These are phyloP conservation scores for Trametes pubescens DNA, from an alignment of 1,284 basidiomycete genomes.

Conservation along the genomic window DNA sequence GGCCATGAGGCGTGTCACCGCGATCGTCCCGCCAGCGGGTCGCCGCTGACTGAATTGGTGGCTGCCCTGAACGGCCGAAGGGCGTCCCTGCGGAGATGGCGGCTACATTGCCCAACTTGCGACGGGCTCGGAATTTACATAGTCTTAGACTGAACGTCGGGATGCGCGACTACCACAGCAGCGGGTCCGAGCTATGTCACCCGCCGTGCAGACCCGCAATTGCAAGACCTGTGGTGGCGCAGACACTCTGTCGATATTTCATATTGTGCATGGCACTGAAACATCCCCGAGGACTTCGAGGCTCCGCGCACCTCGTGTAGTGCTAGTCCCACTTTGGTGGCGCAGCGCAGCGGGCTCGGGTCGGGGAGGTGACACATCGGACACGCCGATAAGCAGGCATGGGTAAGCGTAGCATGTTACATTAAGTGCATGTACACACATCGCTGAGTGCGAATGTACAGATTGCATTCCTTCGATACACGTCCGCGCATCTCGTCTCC, in stretches of 20 bases:
- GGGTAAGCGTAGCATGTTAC: not conserved
- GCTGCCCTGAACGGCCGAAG: not conserved
- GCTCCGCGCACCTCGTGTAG: constrained; percentile 18
- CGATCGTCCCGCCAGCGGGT: not conserved
- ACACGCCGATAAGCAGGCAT: constrained; percentile 1
- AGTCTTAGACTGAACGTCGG: no score
- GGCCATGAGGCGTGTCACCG: constrained; percentile 3
- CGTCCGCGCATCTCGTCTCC: not conserved
- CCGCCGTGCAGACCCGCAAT: not conserved
- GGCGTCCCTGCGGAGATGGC: not conserved
- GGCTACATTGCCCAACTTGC: no score
- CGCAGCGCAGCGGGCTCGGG: not conserved
- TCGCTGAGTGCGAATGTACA: constrained; percentile 21
- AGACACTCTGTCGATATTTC: not conserved
- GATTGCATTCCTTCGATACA: constrained; percentile 3
- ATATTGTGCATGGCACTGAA: no score
- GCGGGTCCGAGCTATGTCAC: not conserved
- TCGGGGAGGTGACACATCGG: not conserved
- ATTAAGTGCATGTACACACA: constrained; percentile 4
- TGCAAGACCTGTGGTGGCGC: not conserved
- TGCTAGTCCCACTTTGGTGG: constrained; percentile 26
- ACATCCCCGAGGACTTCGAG: constrained; percentile 5
- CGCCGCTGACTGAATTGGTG: constrained; percentile 7
- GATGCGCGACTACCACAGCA: not conserved
- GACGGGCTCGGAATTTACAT: no score